Evolutionary conservation across 306 rosid genomes (phyloP), one percentile per base, ranked within the genome.

Genomic region (Dryas alaskensis): DNA sequence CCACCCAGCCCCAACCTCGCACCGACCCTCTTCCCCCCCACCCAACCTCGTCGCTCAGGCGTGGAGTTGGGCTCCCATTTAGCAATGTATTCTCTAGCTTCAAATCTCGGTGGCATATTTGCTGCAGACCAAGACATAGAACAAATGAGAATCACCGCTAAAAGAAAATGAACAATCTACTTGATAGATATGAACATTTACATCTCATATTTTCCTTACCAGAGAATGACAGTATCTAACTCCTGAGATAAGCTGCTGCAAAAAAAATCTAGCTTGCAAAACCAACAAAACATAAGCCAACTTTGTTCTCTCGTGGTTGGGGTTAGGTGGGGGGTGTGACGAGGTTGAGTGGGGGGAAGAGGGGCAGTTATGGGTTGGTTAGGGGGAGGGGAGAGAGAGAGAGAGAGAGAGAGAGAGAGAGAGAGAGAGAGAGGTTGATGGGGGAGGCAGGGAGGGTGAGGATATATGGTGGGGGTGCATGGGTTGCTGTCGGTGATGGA

Each of bases 211-310:
- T 69, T 39, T 37, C 69, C 37, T 80, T 80, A 83, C 96, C 97
- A 91, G 85, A 64, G 86, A 81, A 84, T 91, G 97, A 54, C 94
- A 91, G 81, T 88, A 91, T 86, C 78, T 82, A 76, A 91, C 97
- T 71, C 97, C 97, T 3, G 97, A 91, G 74, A 91, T 91, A 79
- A 91, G 97, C 88, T 91, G 97, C 90, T 88, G 97, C 86, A 91
- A 91, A 86, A 91, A 91, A 81, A 88, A 91, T 50, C 97, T 84
- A 62, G 92, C 97, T 94, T 91, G 90, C 57, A 70, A 86, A 22
- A 45, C 49, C 17, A 58, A 73, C 65, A 64, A 45, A 66, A 39
- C 11, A 69, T 9, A 4, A 62, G 67, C 10, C 16, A 27, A 39
- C 11, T 16, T 62, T 13, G 65, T 60, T 22, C 0, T 22, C 22